Percentiles rank a stretch among this genome's conserved stretches.
Conservation (phyloP, 345 rosid genomes). For the Populus euphratica region DNA sequence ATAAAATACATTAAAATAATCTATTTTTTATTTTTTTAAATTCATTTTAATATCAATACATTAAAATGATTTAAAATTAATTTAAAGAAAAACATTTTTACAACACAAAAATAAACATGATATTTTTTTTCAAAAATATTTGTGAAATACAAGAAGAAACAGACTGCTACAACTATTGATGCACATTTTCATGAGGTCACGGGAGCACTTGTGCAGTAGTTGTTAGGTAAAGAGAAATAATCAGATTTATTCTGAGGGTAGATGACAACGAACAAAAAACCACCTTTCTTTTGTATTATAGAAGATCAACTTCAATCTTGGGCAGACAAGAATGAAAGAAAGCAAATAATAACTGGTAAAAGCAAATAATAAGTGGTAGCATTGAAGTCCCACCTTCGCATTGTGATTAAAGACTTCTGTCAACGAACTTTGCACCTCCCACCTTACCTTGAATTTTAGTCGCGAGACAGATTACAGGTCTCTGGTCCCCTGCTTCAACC, state of each 20-base stretch:
- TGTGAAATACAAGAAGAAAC: no score
- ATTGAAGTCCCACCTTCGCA: conserved; percentile 32
- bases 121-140: no score
- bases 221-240: neutral
- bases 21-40: no score
- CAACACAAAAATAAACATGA: no score
- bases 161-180: neutral
- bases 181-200: neutral
- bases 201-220: neutral
- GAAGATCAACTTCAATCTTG: neutral
- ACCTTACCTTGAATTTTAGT: conserved; percentile 76
- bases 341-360: neutral
- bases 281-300: neutral
- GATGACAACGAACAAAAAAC: neutral
- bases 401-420: conserved; percentile 70
- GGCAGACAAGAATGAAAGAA: neutral
- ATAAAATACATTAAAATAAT: no score
- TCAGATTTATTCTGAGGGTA: neutral
- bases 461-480: conserved; percentile 68
- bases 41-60: no score
- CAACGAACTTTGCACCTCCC: conserved; percentile 73
- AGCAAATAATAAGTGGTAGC: neutral
- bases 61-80: no score
- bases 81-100: no score
- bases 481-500: conserved; percentile 89